phyloP scores from a whole-genome alignment of 2,329 filamentous ascomycete genomes.

The Trichoderma semiorbis region DNA sequence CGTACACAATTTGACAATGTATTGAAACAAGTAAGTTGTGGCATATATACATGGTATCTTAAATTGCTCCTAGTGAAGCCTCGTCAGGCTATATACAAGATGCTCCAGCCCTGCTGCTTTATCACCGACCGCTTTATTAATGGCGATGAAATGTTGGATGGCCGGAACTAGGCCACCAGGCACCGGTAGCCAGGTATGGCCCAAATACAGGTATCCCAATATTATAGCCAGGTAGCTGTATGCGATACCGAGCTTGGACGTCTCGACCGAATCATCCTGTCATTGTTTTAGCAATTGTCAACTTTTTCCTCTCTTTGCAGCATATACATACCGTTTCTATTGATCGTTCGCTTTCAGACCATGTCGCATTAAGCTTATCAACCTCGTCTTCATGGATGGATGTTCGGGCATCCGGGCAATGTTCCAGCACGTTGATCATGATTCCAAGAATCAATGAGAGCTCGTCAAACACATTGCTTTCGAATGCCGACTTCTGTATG shows the following conservation, averaged over 20 bases:
- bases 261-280: slow-evolving; percentile 67
- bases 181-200: neutral
- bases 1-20: neutral
- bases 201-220: slow-evolving; percentile 73
- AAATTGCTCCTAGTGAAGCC: neutral
- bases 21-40: neutral
- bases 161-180: slow-evolving; percentile 19
- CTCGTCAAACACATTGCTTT: slow-evolving; percentile 57
- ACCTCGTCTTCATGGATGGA: slow-evolving; percentile 39
- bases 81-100: neutral
- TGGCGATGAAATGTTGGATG: slow-evolving; percentile 11
- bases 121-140: neutral
- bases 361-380: slow-evolving; percentile 59
- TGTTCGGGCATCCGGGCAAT: slow-evolving; percentile 56
- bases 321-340: slow-evolving; percentile 59
- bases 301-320: neutral
- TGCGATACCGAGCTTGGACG: slow-evolving; percentile 75
- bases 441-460: slow-evolving; percentile 76
- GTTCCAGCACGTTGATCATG: slow-evolving; percentile 84
- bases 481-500: slow-evolving; percentile 47
- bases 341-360: slow-evolving; percentile 62
- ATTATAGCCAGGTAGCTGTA: slow-evolving; percentile 84
- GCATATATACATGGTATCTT: neutral
- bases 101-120: slow-evolving; percentile 7
- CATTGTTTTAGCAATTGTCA: neutral